phyloP scores from a whole-genome alignment of 495 filamentous ascomycete genomes.

The Aspergillus hancockii region DNA sequence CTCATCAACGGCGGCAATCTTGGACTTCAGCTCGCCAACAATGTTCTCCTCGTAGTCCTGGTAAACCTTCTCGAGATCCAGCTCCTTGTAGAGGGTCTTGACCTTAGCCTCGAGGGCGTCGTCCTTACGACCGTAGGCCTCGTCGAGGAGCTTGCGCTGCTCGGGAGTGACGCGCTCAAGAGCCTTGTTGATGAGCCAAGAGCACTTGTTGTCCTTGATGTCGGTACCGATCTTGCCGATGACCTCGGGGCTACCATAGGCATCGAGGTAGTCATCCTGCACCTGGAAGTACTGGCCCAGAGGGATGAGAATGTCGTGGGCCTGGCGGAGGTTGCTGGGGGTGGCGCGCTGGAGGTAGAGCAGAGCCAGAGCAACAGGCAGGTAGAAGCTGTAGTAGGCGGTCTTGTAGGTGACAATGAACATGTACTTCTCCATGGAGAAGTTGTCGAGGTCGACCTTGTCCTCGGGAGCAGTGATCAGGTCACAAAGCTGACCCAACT shows the following conservation, averaged over 20 bases:
- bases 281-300: conserved; percentile 99
- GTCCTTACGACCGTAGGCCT: conserved; percentile 91
- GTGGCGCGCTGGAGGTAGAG: conserved; percentile 80
- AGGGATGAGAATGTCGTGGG: conserved; percentile 92
- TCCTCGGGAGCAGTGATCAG: conserved; percentile 96
- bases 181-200: conserved; percentile 94
- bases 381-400: conserved; percentile 98
- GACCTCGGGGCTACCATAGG: conserved; percentile 88
- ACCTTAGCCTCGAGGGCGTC: conserved; percentile 73
- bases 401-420: conserved; percentile 99
- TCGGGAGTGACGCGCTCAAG: conserved; percentile 72
- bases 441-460: conserved; percentile 81
- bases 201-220: conserved; percentile 99
- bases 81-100: conserved; percentile 83
- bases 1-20: conserved; percentile 83
- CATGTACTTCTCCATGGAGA: conserved; percentile 90
- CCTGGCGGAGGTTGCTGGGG: conserved; percentile 78
- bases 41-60: conserved; percentile 83
- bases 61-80: conserved; percentile 80
- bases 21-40: conserved; percentile 68
- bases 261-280: conserved; percentile 98
- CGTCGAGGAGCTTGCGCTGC: conserved; percentile 77
- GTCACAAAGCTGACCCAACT: conserved; percentile 91
- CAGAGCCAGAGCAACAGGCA: conserved; percentile 90
- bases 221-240: conserved; percentile 99